These are phyloP conservation scores for Cercophora scortea DNA, from an alignment of 495 filamentous ascomycete species.

Conservation along the genomic window DNA sequence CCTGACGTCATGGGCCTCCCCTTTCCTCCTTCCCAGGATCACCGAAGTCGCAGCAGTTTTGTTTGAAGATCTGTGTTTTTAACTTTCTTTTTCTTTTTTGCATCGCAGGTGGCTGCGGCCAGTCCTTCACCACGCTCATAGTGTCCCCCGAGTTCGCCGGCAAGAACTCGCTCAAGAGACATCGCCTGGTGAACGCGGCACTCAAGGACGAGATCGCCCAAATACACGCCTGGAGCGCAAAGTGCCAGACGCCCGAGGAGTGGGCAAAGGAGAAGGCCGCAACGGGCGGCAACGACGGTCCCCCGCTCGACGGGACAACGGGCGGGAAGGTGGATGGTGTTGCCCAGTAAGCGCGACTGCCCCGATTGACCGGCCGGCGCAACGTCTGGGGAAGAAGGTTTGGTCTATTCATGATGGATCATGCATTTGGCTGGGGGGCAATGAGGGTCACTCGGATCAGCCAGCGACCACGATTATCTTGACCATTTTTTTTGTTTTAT, in stretches of 20 bases:
- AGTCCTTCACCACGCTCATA: conserved; percentile 87
- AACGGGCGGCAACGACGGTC: conserved; percentile 21
- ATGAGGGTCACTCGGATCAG: no score
- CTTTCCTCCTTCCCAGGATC: not conserved
- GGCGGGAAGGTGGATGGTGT: conserved; percentile 34
- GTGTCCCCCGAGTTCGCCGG: conserved; percentile 81
- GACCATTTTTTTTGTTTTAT: no score
- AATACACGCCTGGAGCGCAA: conserved; percentile 98
- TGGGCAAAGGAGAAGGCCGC: conserved; percentile 50
- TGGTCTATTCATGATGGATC: no score
- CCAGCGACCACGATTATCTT: no score
- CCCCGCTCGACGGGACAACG: conserved; percentile 34
- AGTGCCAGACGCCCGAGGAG: conserved; percentile 82
- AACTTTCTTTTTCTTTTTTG: not conserved
- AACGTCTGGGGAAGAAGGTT: not conserved
- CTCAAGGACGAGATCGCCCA: conserved; percentile 88
- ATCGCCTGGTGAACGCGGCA: conserved; percentile 80
- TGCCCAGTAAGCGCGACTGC: conserved; percentile 16
- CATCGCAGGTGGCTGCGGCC: conserved; percentile 82
- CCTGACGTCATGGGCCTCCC: conserved; percentile 14
- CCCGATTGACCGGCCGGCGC: not conserved
- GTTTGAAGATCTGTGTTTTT: not conserved
- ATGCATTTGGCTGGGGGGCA: no score
- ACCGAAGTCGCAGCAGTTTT: not conserved
- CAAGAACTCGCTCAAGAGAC: conserved; percentile 79